phyloP scores from a whole-genome alignment of 306 rosid species.

The Aeschynomene evenia region DNA sequence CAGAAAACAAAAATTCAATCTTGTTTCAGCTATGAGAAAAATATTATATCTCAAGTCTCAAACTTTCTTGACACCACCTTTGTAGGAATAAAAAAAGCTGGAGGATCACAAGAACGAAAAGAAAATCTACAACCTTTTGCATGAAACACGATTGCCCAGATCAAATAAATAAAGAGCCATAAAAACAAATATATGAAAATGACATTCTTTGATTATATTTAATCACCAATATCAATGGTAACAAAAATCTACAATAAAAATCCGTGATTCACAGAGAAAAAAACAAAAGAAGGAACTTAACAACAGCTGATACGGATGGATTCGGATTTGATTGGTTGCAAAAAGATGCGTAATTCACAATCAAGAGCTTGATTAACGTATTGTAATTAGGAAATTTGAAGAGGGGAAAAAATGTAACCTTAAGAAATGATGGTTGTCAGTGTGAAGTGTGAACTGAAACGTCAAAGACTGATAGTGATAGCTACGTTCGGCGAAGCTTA shows the following conservation, averaged over 20 bases:
- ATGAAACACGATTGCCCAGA: not conserved
- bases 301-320: not conserved
- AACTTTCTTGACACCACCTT: slow-evolving; percentile 14
- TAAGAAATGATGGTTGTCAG: not conserved
- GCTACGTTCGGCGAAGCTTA: not conserved
- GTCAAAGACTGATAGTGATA: not conserved
- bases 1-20: not conserved
- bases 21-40: not conserved
- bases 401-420: slow-evolving; percentile 20
- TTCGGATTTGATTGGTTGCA: not conserved
- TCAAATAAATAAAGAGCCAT: not conserved
- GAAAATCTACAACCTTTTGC: slow-evolving; percentile 8
- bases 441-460: not conserved
- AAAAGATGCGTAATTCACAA: slow-evolving; percentile 2
- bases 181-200: not conserved
- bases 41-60: not conserved
- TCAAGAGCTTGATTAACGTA: not conserved
- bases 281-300: not conserved
- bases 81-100: slow-evolving; percentile 1
- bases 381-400: not conserved
- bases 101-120: not conserved
- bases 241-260: not conserved
- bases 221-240: not conserved
- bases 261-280: not conserved
- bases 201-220: slow-evolving; percentile 1